phyloP scores from a whole-genome alignment of 345 rosid species.

The Mercurialis annua region DNA sequence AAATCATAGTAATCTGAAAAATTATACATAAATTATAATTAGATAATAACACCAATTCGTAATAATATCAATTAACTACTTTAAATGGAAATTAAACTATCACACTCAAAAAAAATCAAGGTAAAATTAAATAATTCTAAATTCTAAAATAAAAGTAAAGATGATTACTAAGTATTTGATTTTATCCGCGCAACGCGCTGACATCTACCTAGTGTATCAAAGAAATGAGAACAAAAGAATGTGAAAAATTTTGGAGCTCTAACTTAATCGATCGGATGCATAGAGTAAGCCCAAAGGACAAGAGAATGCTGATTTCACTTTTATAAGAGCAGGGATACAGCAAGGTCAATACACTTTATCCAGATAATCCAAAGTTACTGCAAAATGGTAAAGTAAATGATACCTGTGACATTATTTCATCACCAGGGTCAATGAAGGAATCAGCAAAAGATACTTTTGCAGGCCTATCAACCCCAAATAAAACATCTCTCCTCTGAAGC shows the following conservation, averaged over 20 bases:
- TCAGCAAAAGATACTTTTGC: conserved; percentile 97
- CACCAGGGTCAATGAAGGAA: conserved; percentile 90
- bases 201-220: too few relatives aligned
- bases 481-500: conserved; percentile 83
- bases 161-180: too few relatives aligned
- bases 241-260: neutral
- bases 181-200: too few relatives aligned
- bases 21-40: too few relatives aligned
- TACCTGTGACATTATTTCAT: conserved; percentile 99
- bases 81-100: too few relatives aligned
- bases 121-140: too few relatives aligned
- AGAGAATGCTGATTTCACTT: neutral
- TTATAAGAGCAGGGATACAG: neutral
- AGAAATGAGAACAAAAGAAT: neutral
- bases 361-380: conserved; percentile 18
- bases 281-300: neutral
- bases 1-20: too few relatives aligned
- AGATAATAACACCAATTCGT: too few relatives aligned
- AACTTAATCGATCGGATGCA: neutral
- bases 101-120: too few relatives aligned
- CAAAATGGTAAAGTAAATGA: conserved; percentile 27
- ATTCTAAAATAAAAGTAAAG: too few relatives aligned
- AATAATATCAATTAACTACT: too few relatives aligned
- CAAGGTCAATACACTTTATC: neutral
- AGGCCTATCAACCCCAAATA: conserved; percentile 94